These are phyloP conservation scores for Phyllachora maydis DNA, from an alignment of 2,329 filamentous ascomycete species.

Conservation along the genomic window DNA sequence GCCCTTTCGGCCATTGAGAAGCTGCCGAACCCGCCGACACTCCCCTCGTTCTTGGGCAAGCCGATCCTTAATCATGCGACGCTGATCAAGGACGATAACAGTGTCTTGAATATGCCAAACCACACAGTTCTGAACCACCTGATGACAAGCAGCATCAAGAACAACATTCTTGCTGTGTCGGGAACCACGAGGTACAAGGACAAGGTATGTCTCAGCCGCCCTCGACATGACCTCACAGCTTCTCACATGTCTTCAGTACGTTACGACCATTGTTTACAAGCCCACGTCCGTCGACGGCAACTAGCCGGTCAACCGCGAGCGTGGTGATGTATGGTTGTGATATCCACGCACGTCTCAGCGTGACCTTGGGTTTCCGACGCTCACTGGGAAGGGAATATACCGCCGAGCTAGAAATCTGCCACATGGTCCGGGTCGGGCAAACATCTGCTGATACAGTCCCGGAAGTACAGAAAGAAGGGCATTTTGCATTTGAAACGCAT, in stretches of 20 bases:
- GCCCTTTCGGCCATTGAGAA: conserved; percentile 58
- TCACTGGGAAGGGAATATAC: too few relatives aligned
- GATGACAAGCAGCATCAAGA: conserved; percentile 94
- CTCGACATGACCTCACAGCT: conserved; percentile 1
- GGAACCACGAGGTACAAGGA: conserved; percentile 94
- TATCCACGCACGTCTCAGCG: too few relatives aligned
- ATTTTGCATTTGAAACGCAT: too few relatives aligned
- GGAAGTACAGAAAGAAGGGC: too few relatives aligned
- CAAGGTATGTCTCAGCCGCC: conserved; percentile 36
- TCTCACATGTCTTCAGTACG: conserved; percentile 41
- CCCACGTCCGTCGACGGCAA: too few relatives aligned
- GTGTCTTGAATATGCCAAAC: conserved; percentile 89
- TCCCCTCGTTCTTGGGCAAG: conserved; percentile 83
- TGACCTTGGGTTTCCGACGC: too few relatives aligned
- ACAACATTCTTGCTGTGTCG: conserved; percentile 84
- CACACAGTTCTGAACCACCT: conserved; percentile 93
- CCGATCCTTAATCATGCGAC: conserved; percentile 84
- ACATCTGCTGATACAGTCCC: too few relatives aligned
- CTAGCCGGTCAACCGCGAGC: too few relatives aligned
- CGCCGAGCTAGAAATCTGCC: too few relatives aligned
- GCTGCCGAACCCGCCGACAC: conserved; percentile 60
- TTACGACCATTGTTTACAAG: conserved; percentile 96
- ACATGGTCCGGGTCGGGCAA: too few relatives aligned
- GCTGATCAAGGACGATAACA: conserved; percentile 94
- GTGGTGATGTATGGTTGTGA: too few relatives aligned